These are phyloP conservation scores for Microcyclospora tardicrescens DNA, from an alignment of 2,329 filamentous ascomycete species.

Conservation along the genomic window DNA sequence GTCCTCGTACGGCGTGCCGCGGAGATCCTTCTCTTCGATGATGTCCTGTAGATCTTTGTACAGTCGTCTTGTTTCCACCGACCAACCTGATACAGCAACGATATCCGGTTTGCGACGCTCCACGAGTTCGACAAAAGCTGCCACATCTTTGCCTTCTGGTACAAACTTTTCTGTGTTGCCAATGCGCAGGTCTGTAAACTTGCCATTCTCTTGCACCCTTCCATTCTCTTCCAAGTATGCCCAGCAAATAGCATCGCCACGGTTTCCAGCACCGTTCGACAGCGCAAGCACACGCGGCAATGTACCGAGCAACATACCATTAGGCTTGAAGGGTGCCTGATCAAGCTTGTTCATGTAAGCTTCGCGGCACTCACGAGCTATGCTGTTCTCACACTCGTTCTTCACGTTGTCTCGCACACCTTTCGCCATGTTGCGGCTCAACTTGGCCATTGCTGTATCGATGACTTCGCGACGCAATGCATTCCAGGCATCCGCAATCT, in stretches of 20 bases:
- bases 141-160: slow-evolving; percentile 50
- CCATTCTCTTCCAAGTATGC: slow-evolving; percentile 90
- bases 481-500: slow-evolving; percentile 92
- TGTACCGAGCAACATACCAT: slow-evolving; percentile 80
- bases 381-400: slow-evolving; percentile 84
- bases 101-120: slow-evolving; percentile 76
- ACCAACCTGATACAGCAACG: slow-evolving; percentile 77
- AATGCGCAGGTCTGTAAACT: slow-evolving; percentile 62
- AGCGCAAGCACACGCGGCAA: slow-evolving; percentile 75
- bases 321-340: slow-evolving; percentile 90
- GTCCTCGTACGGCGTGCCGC: slow-evolving; percentile 71
- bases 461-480: slow-evolving; percentile 73
- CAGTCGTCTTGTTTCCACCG: slow-evolving; percentile 72
- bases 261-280: slow-evolving; percentile 71
- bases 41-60: slow-evolving; percentile 70
- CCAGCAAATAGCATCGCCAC: slow-evolving; percentile 75
- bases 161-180: slow-evolving; percentile 54
- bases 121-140: slow-evolving; percentile 65
- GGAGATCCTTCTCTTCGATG: slow-evolving; percentile 63
- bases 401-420: slow-evolving; percentile 90
- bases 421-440: slow-evolving; percentile 74
- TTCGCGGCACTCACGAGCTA: slow-evolving; percentile 77
- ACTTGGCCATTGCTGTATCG: slow-evolving; percentile 64
- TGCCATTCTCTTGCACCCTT: slow-evolving; percentile 76
- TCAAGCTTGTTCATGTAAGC: slow-evolving; percentile 83